A percentile compares a stretch with the other conserved stretches of the same genome.
phyloP scores from a whole-genome alignment of 2,329 filamentous ascomycete genomes.

The Microdochium trichocladiopsis region DNA sequence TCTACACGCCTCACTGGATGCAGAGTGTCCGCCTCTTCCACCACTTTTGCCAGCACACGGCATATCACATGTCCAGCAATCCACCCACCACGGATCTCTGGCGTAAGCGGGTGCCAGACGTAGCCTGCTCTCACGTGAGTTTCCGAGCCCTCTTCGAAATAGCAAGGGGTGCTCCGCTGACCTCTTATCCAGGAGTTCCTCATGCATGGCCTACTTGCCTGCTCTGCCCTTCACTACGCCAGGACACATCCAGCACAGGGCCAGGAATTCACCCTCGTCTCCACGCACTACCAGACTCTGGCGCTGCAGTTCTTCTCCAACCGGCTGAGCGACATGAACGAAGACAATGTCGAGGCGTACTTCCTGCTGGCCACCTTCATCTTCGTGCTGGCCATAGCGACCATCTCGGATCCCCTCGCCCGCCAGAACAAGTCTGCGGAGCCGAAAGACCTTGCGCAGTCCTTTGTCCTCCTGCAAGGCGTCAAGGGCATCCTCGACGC shows the following conservation, averaged over 20 bases:
- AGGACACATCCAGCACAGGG: constrained; percentile 6
- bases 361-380: constrained; percentile 12
- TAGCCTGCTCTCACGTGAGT: constrained; percentile 1
- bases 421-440: constrained; percentile 1
- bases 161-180: background rate
- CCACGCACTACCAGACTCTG: constrained; percentile 9
- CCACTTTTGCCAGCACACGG: constrained; percentile 2
- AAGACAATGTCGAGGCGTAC: constrained; percentile 10
- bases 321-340: constrained; percentile 7
- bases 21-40: constrained; percentile 5
- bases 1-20: constrained; percentile 24
- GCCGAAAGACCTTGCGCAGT: constrained; percentile 9
- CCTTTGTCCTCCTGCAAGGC: constrained; percentile 10
- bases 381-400: constrained; percentile 10
- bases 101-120: constrained; percentile 4
- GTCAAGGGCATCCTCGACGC: constrained; percentile 9
- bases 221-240: constrained; percentile 9
- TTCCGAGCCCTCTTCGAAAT: background rate
- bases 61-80: constrained; percentile 1
- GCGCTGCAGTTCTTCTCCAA: constrained; percentile 8
- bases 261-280: constrained; percentile 7
- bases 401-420: constrained; percentile 3
- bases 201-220: constrained; percentile 11
- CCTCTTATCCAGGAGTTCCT: constrained; percentile 11
- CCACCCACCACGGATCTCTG: constrained; percentile 5